Evolutionary conservation across 768 basidiomycete genomes (phyloP), one percentile per base, ranked within the genome.

Genomic region (Heimioporus sp.): DNA sequence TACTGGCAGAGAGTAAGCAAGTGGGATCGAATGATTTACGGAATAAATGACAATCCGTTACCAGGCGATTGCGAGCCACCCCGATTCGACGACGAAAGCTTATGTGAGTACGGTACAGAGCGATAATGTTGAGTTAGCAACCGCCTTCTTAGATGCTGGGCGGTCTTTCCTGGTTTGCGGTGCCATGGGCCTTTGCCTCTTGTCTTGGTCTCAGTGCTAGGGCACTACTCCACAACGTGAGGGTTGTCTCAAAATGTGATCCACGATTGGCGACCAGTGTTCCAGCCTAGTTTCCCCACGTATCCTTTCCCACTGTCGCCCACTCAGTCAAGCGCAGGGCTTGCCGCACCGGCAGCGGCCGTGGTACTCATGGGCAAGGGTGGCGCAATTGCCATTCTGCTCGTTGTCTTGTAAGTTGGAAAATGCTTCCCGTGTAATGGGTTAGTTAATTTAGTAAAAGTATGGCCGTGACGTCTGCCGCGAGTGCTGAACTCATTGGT

Each of bases 141-240:
- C 46, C 13, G 12, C 15, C 17, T 30, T 20, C 19, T 38, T 55
- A 80, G 75, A 79, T 82, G 73, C 69, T 82, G 30, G 81, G 82
- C 4, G 81, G 80, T 6, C 61, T 82, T 31, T 80, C 80, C 1
- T 82, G 81, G 81, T 78, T 80, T 46, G 74, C 77, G 5, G 75
- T 79, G n/a, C 79, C 79, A 12, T 80, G 77, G 60, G 75, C 72
- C 0, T 78, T 80, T 52, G 78, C 73, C 9, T 76, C 77, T 5
- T 74, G 73, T 40, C 67, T 79, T 46, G 78, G 78, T 19, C 59
- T 79, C n/a, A 66, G 74, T 44, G 74, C 74, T 0, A 61, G 68
- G 41, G 76, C 66, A 11, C 59, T 73, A 40, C 58, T 65, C 43
- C 58, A 64, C 35, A 60, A 74, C 50, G 66, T 70, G 47, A 47